Base-by-base conservation (phyloP, 768 basidiomycete species). In the Psilocybe tampanensis region DNA sequence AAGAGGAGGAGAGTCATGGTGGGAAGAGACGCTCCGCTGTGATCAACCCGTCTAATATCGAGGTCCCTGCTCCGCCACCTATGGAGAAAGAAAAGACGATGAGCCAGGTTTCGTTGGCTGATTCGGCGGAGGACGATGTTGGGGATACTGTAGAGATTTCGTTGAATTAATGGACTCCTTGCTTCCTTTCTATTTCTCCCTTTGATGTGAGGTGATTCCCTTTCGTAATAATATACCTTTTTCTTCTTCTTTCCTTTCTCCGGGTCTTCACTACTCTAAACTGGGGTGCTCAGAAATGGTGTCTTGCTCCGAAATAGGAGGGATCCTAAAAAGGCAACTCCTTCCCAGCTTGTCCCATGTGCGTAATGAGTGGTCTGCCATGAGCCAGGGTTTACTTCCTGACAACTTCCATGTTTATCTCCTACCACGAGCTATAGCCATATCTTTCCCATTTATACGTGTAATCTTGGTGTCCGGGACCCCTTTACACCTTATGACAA, bases 61-160 rank as follows among this genome's bases (percentile, higher is more conserved):
- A 92, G 66, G 86, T 92, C 6, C 90, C 89, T 3, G 86, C 90
- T 0, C 91, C 91, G 3, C 89, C 90, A 22, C 89, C 88, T 0
- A 80, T 90, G 13, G 87, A 89, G 67, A 91, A 93, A 72, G 88
- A 92, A 69, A 74, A 71, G 32, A 67, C 74, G 51, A 66, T 74
- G 59, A 72, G 70, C 56, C 54, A 44, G 17, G 52, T 62, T 12
- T 64, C 64, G n/a, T 44, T 64, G 36, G 63, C 61, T 29, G 86
- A 84, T 29, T 81, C 86, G 8, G 81, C 69, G 0, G 89, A 90
- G 34, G 90, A 90, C 51, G 91, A 92, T 26, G 80, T 92, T 44
- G 91, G 90, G 0, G 88, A 88, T 68, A 92, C 88, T 5, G 90
- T 83, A 29, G 90, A 92, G 64, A 88, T 90, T 60, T 77, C 80